phyloP scores from a whole-genome alignment of 1,284 basidiomycete genomes.

The Fomitopsis pinicola region DNA sequence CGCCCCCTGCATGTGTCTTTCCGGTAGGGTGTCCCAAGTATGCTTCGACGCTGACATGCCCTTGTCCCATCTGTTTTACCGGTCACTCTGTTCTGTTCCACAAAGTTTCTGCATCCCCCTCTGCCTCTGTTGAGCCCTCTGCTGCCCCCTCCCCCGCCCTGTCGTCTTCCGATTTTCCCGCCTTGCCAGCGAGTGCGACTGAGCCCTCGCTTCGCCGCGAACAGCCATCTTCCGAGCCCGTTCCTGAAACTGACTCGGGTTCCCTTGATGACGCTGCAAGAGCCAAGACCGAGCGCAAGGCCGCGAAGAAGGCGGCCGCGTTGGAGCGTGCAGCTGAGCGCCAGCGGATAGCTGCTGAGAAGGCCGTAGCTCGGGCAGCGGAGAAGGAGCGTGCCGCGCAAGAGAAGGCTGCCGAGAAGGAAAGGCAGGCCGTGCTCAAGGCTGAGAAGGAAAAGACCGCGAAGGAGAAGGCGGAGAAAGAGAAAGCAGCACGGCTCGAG shows the following conservation, averaged over 20 bases:
- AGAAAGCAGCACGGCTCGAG: conserved; percentile 35
- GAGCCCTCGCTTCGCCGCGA: conserved; percentile 28
- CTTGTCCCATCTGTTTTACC: conserved; percentile 21
- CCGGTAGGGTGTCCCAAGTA: conserved; percentile 27
- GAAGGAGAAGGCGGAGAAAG: conserved; percentile 37
- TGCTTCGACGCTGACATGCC: conserved; percentile 31
- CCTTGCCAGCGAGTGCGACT: conserved; percentile 29
- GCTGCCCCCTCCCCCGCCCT: conserved; percentile 38
- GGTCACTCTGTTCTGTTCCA: conserved; percentile 36
- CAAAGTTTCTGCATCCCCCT: conserved; percentile 44
- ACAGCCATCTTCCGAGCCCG: conserved; percentile 23
- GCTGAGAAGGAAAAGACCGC: conserved; percentile 32
- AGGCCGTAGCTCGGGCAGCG: conserved; percentile 42
- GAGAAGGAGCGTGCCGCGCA: conserved; percentile 43
- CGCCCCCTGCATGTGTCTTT: conserved; percentile 23
- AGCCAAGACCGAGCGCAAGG: conserved; percentile 48
- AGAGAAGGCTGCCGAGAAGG: conserved; percentile 43
- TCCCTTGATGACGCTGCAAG: conserved; percentile 35
- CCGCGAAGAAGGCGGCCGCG: conserved; percentile 59
- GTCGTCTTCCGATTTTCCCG: conserved; percentile 72
- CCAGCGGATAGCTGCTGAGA: conserved; percentile 49
- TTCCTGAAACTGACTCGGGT: conserved; percentile 7
- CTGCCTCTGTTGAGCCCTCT: conserved; percentile 36
- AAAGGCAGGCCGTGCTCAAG: conserved; percentile 34
- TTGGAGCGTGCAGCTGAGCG: conserved; percentile 57